These are phyloP conservation scores for Zymoseptoria crescenta DNA, from an alignment of 2,329 filamentous ascomycete genomes.

Conservation along the genomic window DNA sequence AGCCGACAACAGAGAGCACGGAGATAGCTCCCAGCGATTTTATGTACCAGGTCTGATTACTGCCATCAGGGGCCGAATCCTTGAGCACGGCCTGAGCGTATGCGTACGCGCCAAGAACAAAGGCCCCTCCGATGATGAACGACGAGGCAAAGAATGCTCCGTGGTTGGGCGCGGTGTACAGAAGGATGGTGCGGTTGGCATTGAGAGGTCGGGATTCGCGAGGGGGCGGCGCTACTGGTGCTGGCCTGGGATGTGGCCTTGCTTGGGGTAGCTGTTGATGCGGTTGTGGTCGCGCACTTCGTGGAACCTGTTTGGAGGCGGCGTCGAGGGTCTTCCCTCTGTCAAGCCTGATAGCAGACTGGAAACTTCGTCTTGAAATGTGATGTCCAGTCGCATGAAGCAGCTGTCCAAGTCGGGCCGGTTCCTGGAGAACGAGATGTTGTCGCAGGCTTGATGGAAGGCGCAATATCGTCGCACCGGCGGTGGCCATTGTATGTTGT, in stretches of 20 bases:
- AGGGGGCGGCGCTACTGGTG: not conserved
- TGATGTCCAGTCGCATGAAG: not conserved
- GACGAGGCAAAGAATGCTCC: conserved; percentile 16
- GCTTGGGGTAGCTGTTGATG: conserved; percentile 7
- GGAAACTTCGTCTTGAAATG: not conserved
- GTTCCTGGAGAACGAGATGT: conserved; percentile 9
- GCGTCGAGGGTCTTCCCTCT: not conserved
- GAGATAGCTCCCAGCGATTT: conserved; percentile 8
- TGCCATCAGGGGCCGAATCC: conserved; percentile 6
- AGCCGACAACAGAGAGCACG: conserved; percentile 5
- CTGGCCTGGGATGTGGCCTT: conserved; percentile 7
- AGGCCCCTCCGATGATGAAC: conserved; percentile 10
- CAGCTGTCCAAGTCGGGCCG: not conserved
- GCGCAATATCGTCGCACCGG: conserved; percentile 12
- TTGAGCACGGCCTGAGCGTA: conserved; percentile 13
- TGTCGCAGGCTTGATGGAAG: conserved; percentile 16
- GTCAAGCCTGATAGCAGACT: not conserved
- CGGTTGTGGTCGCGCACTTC: conserved; percentile 1
- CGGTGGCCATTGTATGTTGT: conserved; percentile 9
- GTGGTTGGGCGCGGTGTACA: conserved; percentile 21
- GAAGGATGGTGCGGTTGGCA: conserved; percentile 13
- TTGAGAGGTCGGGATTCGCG: not conserved
- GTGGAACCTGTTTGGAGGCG: not conserved
- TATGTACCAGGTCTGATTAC: conserved; percentile 4
- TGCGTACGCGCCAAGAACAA: conserved; percentile 13